Evolutionary conservation across 2,329 filamentous ascomycete genomes (phyloP), one percentile per base, ranked within the genome.

Genomic region (Phyllosticta citrichinensis): DNA sequence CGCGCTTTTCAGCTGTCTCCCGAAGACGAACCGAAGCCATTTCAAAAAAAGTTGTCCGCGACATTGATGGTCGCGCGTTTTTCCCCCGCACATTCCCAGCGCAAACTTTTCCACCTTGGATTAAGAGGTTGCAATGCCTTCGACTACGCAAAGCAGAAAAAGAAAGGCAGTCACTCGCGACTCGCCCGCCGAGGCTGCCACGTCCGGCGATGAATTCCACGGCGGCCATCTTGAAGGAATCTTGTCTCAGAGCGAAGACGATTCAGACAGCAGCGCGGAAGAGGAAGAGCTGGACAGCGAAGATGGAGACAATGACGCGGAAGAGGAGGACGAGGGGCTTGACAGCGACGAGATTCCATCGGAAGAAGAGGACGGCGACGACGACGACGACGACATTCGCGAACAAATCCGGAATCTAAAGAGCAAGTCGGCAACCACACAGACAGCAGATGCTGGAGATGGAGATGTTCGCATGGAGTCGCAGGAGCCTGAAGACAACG

Each of bases 361-460:
- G 4, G 75, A 73, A 19, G 73, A 73, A 35, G 73, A 73, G 51
- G 75, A 74, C 24, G 73, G 73, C 35, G 73, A 73, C 40, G 75
- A 74, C 24, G 73, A 74, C 35, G 73, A 73, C 35, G 71, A 74
- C 60, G 73, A 75, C 60, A 74, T 79, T 19, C 73, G 76, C 57
- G 69, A 76, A 62, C 76, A 79, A 62, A 68, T 79, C 55, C 74
- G 74, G 57, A 73, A 74, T 56, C 64, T 78, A 57, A 74, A 75
- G 62, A 76, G 73, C 20, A 70, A 64, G 40, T 17, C 56, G 17
- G 40, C 54, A 2, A 57, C 64, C 59, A 67, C 24, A 68, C 57
- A 24, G 64, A 33, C 17, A 14, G 54, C 17, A 57, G 66, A 68
- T 22, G 63, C 65, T 61, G 55, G 60, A 61, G 22, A 62, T 66